These are phyloP conservation scores for Pouteria glomerata DNA, from an alignment of 148 eudicot species.

Conservation along the genomic window DNA sequence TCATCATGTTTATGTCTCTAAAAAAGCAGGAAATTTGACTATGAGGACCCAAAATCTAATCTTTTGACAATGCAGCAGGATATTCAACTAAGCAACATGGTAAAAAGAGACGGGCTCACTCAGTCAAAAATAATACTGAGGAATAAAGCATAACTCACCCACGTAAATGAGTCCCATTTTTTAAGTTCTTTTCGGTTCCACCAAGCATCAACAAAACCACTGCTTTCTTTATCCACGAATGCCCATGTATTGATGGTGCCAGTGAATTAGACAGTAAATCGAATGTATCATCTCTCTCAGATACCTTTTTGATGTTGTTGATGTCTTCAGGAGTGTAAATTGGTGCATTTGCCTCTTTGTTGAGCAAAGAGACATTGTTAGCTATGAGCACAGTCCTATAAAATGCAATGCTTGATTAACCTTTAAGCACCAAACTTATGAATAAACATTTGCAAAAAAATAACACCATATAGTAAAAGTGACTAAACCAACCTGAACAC, in stretches of 20 bases:
- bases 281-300: constrained; percentile 73
- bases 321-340: constrained; percentile 70
- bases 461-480: not conserved
- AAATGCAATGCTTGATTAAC: constrained; percentile 7
- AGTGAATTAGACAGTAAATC: constrained; percentile 83
- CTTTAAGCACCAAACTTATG: not conserved
- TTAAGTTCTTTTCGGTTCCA: constrained; percentile 90
- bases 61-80: not conserved
- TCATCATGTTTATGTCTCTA: constrained; percentile 99
- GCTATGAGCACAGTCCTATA: constrained; percentile 92
- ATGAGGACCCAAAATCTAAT: constrained; percentile 1
- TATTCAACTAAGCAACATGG: not conserved
- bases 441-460: not conserved
- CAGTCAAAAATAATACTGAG: not conserved
- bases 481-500: constrained; percentile 71
- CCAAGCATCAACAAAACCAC: constrained; percentile 88
- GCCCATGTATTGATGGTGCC: constrained; percentile 98
- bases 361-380: constrained; percentile 84
- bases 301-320: constrained; percentile 67
- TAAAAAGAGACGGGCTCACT: not conserved
- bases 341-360: constrained; percentile 91
- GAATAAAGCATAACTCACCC: constrained; percentile 52
- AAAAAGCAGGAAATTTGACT: constrained; percentile 5
- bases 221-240: constrained; percentile 95
- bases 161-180: constrained; percentile 94